phyloP scores from a whole-genome alignment of 768 basidiomycete species.

The Mycena rosella region DNA sequence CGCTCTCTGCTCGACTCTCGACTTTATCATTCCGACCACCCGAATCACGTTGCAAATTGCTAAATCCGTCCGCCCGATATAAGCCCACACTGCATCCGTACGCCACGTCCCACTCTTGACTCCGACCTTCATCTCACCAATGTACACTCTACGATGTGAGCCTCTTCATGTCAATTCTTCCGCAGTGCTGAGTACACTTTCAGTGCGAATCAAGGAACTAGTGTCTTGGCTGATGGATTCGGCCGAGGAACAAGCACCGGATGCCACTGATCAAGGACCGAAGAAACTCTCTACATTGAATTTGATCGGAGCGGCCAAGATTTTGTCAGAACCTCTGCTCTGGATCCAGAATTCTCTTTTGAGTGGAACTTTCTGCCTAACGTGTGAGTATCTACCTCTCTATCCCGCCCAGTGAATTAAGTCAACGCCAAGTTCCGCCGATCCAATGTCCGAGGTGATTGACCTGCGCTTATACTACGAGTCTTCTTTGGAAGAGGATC shows the following conservation, averaged over 20 bases:
- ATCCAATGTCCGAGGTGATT: conserved; percentile 11
- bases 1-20: no score
- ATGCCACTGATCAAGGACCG: conserved; percentile 10
- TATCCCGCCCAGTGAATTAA: conserved; percentile 2
- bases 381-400: neutral
- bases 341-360: conserved; percentile 6
- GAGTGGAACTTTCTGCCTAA: conserved; percentile 13
- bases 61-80: conserved; percentile 4
- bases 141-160: conserved; percentile 12
- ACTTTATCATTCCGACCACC: no score
- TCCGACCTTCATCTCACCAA: conserved; percentile 2
- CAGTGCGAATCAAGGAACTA: conserved; percentile 7
- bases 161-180: neutral
- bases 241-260: conserved; percentile 8
- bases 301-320: conserved; percentile 5
- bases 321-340: neutral
- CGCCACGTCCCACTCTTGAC: conserved; percentile 8
- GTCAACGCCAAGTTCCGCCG: conserved; percentile 1
- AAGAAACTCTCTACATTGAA: conserved; percentile 12
- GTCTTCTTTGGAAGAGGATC: conserved; percentile 8
- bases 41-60: no score
- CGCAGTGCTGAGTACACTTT: neutral
- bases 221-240: conserved; percentile 10
- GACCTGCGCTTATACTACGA: conserved; percentile 9
- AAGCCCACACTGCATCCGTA: conserved; percentile 7